Evolutionary conservation across 2,329 filamentous ascomycete genomes (phyloP), one percentile per base, ranked within the genome.

Genomic region (Teratosphaeria destructans): DNA sequence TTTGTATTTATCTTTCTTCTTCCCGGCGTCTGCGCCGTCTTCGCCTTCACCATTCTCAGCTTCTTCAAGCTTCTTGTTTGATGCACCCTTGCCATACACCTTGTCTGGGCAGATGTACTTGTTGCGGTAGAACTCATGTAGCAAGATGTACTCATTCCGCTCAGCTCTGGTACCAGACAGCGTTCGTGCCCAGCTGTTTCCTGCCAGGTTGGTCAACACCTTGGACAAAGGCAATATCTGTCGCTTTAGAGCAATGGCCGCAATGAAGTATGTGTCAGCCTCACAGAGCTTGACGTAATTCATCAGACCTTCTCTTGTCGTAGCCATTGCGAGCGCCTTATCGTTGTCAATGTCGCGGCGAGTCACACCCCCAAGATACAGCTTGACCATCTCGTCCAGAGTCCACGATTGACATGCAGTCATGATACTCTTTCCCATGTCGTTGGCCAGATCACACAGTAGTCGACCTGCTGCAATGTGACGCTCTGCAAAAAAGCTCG

Each of bases 1-100:
- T 78, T 99, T 97, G 80, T 88, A 99, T 75, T 97, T 99, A 77
- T 99, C 95, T 75, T 96, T 99, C 81, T 97, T 99, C 77, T 96
- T 99, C 61, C 82, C 84, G 63, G 90, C 89, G 2, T 72, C 77
- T 8, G 80, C 84, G 5, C 63, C 65, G 56, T 84, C 82, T 56
- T 84, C 83, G 14, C 74, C 81, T 26, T 87, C 88, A 55, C 89
- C 88, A 7, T 88, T 86, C 23, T 80, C 77, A 56, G 90, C 88
- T 57, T 92, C 89, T 59, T 90, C 88, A 68, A 88, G 89, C 55
- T 84, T 81, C 61, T 89, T 88, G 64, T 70, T 71, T 12, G 66
- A 58, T 2, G 66, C 67, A 14, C 85, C 85, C 66, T 87, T 91
- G 68, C 89, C 90, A 54, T 81, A 87, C 65, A 90, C 86, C 76